These are phyloP conservation scores for Solanum verrucosum DNA, from an alignment of 257 asterid genomes.

Conservation along the genomic window DNA sequence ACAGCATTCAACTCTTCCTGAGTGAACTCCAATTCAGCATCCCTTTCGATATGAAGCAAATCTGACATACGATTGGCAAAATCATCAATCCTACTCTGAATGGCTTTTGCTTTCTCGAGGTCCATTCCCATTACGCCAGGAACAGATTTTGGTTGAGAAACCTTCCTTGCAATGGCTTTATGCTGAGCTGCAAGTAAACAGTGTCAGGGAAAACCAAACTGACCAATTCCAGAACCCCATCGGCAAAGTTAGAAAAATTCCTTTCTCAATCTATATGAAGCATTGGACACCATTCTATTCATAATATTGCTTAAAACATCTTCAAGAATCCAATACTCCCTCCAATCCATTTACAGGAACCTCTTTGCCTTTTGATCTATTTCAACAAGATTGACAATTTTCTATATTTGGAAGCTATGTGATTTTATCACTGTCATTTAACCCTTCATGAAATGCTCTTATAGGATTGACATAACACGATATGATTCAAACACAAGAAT, in stretches of 20 bases:
- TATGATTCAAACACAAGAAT: not conserved
- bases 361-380: not conserved
- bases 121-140: conserved; percentile 67
- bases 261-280: not conserved
- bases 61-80: conserved; percentile 63
- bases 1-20: conserved; percentile 91
- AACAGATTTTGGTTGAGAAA: conserved; percentile 30
- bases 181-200: conserved; percentile 70
- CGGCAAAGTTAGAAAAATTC: not conserved
- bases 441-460: not conserved
- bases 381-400: not conserved
- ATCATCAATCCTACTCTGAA: conserved; percentile 63
- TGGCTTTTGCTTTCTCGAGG: conserved; percentile 55
- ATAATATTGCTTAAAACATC: not conserved
- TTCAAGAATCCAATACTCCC: not conserved
- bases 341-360: not conserved
- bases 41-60: conserved; percentile 80
- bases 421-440: not conserved
- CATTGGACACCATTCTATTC: not conserved
- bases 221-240: not conserved
- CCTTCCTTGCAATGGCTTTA: conserved; percentile 79
- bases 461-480: not conserved
- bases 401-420: not conserved
- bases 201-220: not conserved
- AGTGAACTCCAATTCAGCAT: conserved; percentile 80